phyloP scores from a whole-genome alignment of 352 stramenopile species.

The Globisporangium lucens region DNA sequence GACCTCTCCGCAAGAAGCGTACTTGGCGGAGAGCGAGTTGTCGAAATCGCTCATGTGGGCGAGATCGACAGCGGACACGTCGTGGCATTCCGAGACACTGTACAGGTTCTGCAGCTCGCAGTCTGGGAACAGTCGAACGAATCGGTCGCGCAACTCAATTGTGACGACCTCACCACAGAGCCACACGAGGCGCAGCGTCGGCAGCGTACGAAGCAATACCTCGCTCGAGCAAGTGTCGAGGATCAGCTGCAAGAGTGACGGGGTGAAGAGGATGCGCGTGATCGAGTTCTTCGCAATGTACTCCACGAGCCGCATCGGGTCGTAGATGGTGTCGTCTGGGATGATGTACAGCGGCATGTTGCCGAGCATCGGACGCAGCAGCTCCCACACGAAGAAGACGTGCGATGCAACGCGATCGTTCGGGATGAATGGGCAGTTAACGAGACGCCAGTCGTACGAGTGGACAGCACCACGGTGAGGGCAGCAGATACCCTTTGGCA shows the following conservation, averaged over 20 bases:
- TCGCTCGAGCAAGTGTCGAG: slow-evolving; percentile 65
- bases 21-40: slow-evolving; percentile 76
- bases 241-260: slow-evolving; percentile 88
- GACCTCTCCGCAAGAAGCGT: slow-evolving; percentile 83
- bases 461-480: slow-evolving; percentile 91
- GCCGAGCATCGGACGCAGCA: slow-evolving; percentile 87
- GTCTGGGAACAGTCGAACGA: slow-evolving; percentile 77
- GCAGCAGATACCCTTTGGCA: slow-evolving; percentile 93
- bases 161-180: slow-evolving; percentile 94
- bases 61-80: slow-evolving; percentile 84
- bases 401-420: slow-evolving; percentile 88
- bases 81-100: slow-evolving; percentile 93
- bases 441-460: slow-evolving; percentile 90
- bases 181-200: slow-evolving; percentile 83
- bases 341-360: slow-evolving; percentile 91
- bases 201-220: slow-evolving; percentile 54
- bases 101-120: slow-evolving; percentile 92
- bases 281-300: slow-evolving; percentile 76
- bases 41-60: slow-evolving; percentile 71
- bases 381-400: slow-evolving; percentile 96
- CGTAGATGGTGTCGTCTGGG: slow-evolving; percentile 91
- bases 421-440: slow-evolving; percentile 62
- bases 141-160: slow-evolving; percentile 83
- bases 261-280: slow-evolving; percentile 93
- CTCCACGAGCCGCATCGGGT: slow-evolving; percentile 76